phyloP scores from a whole-genome alignment of 768 basidiomycete genomes.

The Pulveroboletus sp. region DNA sequence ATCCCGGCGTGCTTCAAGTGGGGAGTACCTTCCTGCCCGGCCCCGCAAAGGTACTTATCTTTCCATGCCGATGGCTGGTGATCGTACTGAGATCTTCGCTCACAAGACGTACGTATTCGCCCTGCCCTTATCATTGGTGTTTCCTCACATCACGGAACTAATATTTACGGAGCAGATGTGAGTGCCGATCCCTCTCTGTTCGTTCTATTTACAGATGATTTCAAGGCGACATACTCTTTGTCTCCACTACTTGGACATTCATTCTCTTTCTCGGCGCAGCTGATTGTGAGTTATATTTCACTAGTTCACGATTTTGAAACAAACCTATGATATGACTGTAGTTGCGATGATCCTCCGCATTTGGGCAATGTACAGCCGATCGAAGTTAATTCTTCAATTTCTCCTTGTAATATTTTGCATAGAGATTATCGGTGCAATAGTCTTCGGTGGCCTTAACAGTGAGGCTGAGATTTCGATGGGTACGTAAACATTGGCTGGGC shows the following conservation, averaged over 20 bases:
- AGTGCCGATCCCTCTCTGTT: background rate
- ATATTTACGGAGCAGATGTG: background rate
- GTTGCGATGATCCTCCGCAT: conserved; percentile 2
- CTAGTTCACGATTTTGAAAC: background rate
- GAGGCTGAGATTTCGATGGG: background rate
- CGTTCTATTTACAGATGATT: background rate
- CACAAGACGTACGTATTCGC: conserved; percentile 2
- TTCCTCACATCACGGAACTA: background rate
- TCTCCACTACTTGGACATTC: background rate
- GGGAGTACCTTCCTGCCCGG: conserved; percentile 1
- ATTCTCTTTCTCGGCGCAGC: background rate
- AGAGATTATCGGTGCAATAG: background rate
- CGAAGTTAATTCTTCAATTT: background rate
- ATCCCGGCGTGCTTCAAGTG: background rate
- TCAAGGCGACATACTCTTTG: background rate
- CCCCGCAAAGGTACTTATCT: background rate
- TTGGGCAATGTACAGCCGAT: background rate
- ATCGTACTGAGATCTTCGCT: background rate
- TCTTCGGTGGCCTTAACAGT: background rate
- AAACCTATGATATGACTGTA: background rate
- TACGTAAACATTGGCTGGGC: background rate
- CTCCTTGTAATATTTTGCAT: background rate
- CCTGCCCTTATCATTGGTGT: background rate
- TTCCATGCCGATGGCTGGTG: background rate
- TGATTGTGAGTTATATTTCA: background rate